Conservation (phyloP, 495 filamentous ascomycete genomes). For the Neurospora pannonica region DNA sequence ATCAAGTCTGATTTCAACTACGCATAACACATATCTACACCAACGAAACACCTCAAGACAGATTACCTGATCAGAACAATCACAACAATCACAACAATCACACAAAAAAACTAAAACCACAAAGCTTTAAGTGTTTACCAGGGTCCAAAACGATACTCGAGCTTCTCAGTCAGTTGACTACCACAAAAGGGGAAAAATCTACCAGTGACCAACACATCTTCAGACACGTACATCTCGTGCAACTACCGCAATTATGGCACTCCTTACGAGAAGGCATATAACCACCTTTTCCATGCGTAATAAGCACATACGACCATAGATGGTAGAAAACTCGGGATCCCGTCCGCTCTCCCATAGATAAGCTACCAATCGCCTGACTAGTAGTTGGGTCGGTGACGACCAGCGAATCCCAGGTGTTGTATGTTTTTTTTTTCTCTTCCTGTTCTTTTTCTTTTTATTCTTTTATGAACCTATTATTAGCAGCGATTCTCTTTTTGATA, state of each 20-base stretch:
- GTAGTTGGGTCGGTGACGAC: constrained; percentile 43
- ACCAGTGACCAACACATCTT: too few relatives aligned
- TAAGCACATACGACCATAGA: constrained; percentile 34
- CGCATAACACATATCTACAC: too few relatives aligned
- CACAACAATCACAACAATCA: too few relatives aligned
- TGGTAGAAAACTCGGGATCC: constrained; percentile 37
- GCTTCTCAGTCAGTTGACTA: too few relatives aligned
- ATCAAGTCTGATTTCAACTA: too few relatives aligned
- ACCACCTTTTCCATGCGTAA: accelerated
- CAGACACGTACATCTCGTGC: neutral
- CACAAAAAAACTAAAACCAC: too few relatives aligned
- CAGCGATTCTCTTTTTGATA: neutral
- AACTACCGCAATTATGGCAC: neutral
- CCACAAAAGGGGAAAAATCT: too few relatives aligned
- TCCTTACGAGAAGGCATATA: neutral
- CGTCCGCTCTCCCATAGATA: constrained; percentile 42
- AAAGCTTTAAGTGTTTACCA: too few relatives aligned
- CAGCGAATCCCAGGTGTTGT: constrained; percentile 20
- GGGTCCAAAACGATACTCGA: too few relatives aligned
- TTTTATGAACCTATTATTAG: too few relatives aligned
- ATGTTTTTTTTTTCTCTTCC: constrained; percentile 6
- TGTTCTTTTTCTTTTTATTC: neutral
- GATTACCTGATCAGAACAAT: too few relatives aligned
- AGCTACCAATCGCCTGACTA: constrained; percentile 15
- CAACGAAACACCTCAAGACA: too few relatives aligned